A percentile compares a stretch with the other conserved stretches of the same genome.
Conservation (phyloP, 2,329 filamentous ascomycete species). For the Aspergillus cejpii region DNA sequence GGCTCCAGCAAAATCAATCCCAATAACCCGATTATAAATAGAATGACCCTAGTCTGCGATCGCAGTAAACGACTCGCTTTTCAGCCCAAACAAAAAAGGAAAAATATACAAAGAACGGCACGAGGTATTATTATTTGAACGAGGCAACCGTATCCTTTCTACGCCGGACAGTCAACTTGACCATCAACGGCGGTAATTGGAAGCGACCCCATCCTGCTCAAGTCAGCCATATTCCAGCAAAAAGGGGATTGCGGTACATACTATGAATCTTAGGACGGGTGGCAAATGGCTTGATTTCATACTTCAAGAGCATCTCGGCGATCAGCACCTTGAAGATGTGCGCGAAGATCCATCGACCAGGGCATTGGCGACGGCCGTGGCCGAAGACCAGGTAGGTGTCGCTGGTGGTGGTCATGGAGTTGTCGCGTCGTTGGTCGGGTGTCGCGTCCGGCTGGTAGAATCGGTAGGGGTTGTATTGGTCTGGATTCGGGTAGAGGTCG, state of each 20-base stretch:
- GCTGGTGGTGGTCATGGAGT: conserved; percentile 8
- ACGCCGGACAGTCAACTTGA: conserved; percentile 9
- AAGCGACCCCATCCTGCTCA: conserved; percentile 12
- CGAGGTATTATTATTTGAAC: not conserved
- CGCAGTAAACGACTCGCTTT: not conserved
- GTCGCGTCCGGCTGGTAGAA: conserved; percentile 6
- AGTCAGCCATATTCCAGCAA: not conserved
- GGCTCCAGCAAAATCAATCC: not conserved
- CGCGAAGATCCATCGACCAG: conserved; percentile 11
- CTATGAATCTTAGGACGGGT: conserved; percentile 9
- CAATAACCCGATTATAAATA: not conserved
- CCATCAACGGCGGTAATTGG: conserved; percentile 10
- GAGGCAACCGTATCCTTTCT: conserved; percentile 1
- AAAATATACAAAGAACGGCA: not conserved
- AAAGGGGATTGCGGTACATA: not conserved
- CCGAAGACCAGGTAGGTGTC: conserved; percentile 12
- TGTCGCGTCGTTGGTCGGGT: conserved; percentile 2
- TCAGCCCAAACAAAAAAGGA: not conserved
- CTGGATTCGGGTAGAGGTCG: conserved; percentile 8
- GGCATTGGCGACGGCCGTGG: conserved; percentile 13
- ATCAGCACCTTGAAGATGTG: conserved; percentile 10
- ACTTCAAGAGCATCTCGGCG: conserved; percentile 13
- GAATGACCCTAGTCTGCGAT: not conserved
- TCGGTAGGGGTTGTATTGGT: conserved; percentile 11
- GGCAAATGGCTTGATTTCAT: conserved; percentile 10